Conservation (phyloP, 2,329 filamentous ascomycete genomes). For the Aspergillus luchuensis region DNA sequence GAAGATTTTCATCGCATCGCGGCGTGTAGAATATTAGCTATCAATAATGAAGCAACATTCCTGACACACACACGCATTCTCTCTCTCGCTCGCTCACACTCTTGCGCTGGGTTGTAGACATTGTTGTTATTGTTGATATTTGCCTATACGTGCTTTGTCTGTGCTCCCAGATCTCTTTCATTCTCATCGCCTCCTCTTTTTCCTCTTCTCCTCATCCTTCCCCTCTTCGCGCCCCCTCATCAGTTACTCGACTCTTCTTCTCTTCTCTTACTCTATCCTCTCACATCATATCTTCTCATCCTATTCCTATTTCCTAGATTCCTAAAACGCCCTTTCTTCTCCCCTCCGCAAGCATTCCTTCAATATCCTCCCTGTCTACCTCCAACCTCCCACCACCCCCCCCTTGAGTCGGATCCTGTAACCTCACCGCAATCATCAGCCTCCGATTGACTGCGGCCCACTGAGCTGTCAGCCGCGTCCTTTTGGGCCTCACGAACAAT, state of each 20-base stretch:
- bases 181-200: neutral
- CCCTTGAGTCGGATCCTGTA: conserved; percentile 17
- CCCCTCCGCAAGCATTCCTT: neutral
- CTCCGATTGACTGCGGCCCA: conserved; percentile 19
- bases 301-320: neutral
- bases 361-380: conserved; percentile 15
- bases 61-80: neutral
- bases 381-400: conserved; percentile 4
- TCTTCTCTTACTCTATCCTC: conserved; percentile 2
- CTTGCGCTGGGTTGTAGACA: neutral
- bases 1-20: conserved; percentile 8
- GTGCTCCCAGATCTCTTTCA: neutral
- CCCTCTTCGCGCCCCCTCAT: neutral
- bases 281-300: conserved; percentile 2
- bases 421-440: conserved; percentile 33
- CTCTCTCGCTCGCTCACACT: too few species aligned
- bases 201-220: conserved; percentile 12
- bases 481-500: conserved; percentile 18
- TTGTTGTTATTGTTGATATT: neutral
- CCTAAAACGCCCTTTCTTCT: conserved; percentile 1
- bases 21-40: neutral
- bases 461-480: conserved; percentile 21
- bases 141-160: neutral
- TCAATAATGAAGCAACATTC: neutral
- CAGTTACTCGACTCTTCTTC: conserved; percentile 3